Conservation (phyloP, 371 early-diverging fungal species). For the Basidiobolus meristosporus region DNA sequence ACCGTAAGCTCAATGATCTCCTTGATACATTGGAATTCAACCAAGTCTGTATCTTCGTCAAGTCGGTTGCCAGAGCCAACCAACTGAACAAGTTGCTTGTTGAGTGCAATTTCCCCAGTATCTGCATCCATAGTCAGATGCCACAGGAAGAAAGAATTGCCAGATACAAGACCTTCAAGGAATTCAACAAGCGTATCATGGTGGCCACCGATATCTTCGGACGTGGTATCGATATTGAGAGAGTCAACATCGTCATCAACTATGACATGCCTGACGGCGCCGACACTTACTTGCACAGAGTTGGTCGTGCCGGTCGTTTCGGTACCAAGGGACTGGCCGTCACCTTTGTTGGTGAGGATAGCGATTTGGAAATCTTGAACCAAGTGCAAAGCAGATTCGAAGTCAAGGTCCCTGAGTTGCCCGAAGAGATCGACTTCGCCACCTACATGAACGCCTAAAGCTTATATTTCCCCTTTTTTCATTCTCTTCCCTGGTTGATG, state of each 20-base stretch:
- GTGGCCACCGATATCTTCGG: slow-evolving; percentile 98
- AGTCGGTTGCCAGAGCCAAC: slow-evolving; percentile 73
- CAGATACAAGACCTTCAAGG: slow-evolving; percentile 91
- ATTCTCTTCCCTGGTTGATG: neutral
- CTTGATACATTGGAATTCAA: slow-evolving; percentile 89
- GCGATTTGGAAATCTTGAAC: slow-evolving; percentile 64
- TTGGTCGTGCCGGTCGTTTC: slow-evolving; percentile 99
- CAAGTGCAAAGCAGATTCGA: slow-evolving; percentile 91
- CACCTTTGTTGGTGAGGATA: slow-evolving; percentile 84
- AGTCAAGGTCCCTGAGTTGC: slow-evolving; percentile 78
- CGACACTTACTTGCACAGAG: slow-evolving; percentile 92
- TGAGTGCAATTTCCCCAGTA: slow-evolving; percentile 85
- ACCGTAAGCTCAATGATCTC: slow-evolving; percentile 83
- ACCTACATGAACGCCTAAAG: slow-evolving; percentile 29
- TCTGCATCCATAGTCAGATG: slow-evolving; percentile 84
- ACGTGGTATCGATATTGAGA: slow-evolving; percentile 97
- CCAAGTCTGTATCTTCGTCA: slow-evolving; percentile 96
- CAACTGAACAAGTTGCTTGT: slow-evolving; percentile 72
- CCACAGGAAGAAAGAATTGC: slow-evolving; percentile 77
- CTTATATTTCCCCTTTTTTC: neutral
- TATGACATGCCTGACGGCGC: slow-evolving; percentile 94
- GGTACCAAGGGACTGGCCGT: slow-evolving; percentile 98
- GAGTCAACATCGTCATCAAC: slow-evolving; percentile 98
- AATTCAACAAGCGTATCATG: slow-evolving; percentile 84
- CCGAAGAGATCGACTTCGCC: slow-evolving; percentile 69